Evolutionary conservation across 495 filamentous ascomycete species (phyloP).

Genomic region (Tuber microsphaerosporum): DNA sequence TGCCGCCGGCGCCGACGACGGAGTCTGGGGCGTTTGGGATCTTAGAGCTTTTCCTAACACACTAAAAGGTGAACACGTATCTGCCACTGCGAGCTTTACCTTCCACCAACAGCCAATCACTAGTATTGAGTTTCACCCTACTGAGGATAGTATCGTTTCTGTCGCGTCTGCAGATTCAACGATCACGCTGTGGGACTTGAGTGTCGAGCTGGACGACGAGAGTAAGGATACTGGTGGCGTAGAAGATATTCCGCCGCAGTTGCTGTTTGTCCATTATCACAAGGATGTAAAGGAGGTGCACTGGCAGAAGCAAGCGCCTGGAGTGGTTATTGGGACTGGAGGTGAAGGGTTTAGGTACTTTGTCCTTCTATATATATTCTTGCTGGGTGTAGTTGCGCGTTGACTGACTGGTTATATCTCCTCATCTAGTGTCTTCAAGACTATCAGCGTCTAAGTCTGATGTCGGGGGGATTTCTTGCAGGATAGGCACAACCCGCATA

Average conservation of each 20-base stretch:
- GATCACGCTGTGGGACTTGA: constrained; percentile 91
- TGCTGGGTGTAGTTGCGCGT: neutral
- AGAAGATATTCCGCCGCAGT: constrained; percentile 82
- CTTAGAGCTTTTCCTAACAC: constrained; percentile 64
- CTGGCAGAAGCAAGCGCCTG: constrained; percentile 95
- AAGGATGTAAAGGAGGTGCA: constrained; percentile 88
- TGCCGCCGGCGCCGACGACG: constrained; percentile 88
- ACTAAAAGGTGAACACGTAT: constrained; percentile 55
- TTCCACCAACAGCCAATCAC: constrained; percentile 97
- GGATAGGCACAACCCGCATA: neutral
- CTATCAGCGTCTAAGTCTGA: constrained; percentile 53
- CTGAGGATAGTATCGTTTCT: constrained; percentile 87
- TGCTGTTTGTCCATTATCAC: constrained; percentile 95
- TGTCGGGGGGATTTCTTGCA: neutral
- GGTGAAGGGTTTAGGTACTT: constrained; percentile 69
- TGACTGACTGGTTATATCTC: constrained; percentile 21
- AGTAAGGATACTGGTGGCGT: constrained; percentile 78
- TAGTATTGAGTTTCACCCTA: constrained; percentile 93
- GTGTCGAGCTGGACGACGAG: constrained; percentile 93
- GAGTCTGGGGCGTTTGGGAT: constrained; percentile 94
- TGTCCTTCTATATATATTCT: constrained; percentile 7
- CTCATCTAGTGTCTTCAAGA: constrained; percentile 55
- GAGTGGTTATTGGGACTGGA: constrained; percentile 82
- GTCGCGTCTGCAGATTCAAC: constrained; percentile 91
- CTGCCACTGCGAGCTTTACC: constrained; percentile 69